phyloP scores from a whole-genome alignment of 805 yeast genomes.

The Nakazawaea ambrosiae region DNA sequence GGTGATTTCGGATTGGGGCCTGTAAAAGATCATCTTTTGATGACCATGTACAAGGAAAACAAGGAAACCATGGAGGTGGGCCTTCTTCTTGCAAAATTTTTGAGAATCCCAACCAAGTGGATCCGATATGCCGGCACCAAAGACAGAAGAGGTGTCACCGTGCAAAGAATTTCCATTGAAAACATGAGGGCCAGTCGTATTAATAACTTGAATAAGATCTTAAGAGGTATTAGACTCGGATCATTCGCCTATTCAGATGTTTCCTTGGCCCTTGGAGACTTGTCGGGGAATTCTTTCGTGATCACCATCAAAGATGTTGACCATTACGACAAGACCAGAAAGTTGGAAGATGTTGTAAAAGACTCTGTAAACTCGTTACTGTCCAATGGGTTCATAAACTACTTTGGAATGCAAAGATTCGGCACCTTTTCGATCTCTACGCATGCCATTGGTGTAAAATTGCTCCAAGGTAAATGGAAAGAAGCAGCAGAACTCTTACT shows the following conservation, averaged over 20 bases:
- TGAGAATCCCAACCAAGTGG: constrained; percentile 64
- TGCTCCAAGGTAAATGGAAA: constrained; percentile 71
- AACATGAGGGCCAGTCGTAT: constrained; percentile 70
- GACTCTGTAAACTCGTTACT: constrained; percentile 51
- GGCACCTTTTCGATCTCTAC: constrained; percentile 95
- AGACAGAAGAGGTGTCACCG: constrained; percentile 93
- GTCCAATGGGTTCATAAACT: constrained; percentile 79
- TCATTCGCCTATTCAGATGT: constrained; percentile 61
- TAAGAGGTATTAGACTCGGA: constrained; percentile 77
- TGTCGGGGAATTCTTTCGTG: constrained; percentile 82
- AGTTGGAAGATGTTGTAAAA: constrained; percentile 39
- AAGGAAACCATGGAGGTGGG: constrained; percentile 98
- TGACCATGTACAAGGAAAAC: constrained; percentile 85
- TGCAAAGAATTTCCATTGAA: constrained; percentile 69
- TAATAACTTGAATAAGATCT: constrained; percentile 63
- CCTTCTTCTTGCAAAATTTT: constrained; percentile 58
- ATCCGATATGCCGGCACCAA: constrained; percentile 92
- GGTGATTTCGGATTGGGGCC: constrained; percentile 73
- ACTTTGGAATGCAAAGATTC: constrained; percentile 97
- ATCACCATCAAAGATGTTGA: constrained; percentile 76
- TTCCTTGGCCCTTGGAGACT: constrained; percentile 70
- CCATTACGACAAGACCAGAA: constrained; percentile 23
- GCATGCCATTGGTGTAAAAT: constrained; percentile 70
- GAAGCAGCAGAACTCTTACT: constrained; percentile 72
- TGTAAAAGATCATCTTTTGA: constrained; percentile 59